Evolutionary conservation across 2,329 filamentous ascomycete genomes (phyloP), one percentile per base, ranked within the genome.

Genomic region (Exophiala lecanii-corni): DNA sequence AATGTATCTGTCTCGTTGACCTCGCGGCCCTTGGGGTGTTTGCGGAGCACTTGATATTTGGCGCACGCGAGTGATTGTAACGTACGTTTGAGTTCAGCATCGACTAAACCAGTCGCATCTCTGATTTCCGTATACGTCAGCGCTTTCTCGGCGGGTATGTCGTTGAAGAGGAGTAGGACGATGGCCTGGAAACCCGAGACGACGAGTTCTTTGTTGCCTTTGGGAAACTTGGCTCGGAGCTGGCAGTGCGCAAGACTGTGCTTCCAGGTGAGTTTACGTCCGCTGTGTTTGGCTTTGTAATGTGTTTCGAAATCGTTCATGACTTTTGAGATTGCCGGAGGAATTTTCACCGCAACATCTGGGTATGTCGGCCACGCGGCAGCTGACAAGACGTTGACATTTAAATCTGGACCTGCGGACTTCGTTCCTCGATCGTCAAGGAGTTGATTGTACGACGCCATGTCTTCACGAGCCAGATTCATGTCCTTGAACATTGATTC

Each of bases 401-500:
- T 80, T 12, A 97, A 73, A 61, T 92, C 86, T 31, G 95, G 63
- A 1, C 68, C 62, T 15, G 30, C 19, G 4, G 73, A 63, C 45
- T 73, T 78, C 41, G 75, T 75, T 39, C 74, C 73, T 12, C 76
- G 73, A 67, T 77, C 74, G 49, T 78, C 74, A 35, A 76, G 68
- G 65, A 89, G 63, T 65, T 75, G 70, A 63, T 84, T 92, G 69
- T 94, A 98, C 0, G 84, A 79, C n/a, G 76, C 68, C 84, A 97
- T 94, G 61, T 97, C 91, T 57, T 97, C 92, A 48, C 85, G 84
- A 9, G 86, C 86, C 15, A 96, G 75, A 60, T 96, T 89, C 64
- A 97, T 88, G 59, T 99, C 92, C 64, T 94, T 95, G 72, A 99
- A 98, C 92, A 99, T 99, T 50, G 91, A 87, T 66, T 99, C 94